phyloP scores from a whole-genome alignment of 208 protist genomes.

The Tritrichomonas musculus region DNA sequence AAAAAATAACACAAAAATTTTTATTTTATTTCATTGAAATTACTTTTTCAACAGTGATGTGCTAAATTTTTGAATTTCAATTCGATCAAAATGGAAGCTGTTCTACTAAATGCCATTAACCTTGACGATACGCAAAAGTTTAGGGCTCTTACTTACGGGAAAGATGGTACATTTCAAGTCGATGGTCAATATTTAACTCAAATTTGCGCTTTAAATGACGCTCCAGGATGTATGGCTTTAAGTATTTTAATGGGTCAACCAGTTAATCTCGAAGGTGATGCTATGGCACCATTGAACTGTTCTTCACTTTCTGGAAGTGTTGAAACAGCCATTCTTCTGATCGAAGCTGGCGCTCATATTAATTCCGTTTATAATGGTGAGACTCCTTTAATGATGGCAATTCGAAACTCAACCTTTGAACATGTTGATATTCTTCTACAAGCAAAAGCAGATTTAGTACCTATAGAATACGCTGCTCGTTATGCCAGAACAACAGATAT shows the following conservation, averaged over 20 bases:
- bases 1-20: no score
- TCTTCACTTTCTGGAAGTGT: background rate
- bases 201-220: background rate
- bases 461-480: background rate
- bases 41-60: no score
- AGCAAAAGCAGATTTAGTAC: background rate
- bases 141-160: background rate
- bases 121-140: background rate
- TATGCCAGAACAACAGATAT: background rate
- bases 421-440: background rate
- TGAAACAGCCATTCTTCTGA: constrained; percentile 16
- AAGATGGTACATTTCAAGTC: background rate
- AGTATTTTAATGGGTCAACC: background rate
- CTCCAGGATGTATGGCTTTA: background rate
- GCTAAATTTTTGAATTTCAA: no score
- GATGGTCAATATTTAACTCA: constrained; percentile 2
- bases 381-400: background rate
- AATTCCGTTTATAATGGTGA: background rate
- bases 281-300: background rate
- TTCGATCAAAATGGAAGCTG: background rate
- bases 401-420: background rate
- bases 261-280: background rate
- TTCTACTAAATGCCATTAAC: background rate
- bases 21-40: no score
- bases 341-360: constrained; percentile 12